Evolutionary conservation across 495 filamentous ascomycete species (phyloP).

Genomic region (Penicillium nucicola): DNA sequence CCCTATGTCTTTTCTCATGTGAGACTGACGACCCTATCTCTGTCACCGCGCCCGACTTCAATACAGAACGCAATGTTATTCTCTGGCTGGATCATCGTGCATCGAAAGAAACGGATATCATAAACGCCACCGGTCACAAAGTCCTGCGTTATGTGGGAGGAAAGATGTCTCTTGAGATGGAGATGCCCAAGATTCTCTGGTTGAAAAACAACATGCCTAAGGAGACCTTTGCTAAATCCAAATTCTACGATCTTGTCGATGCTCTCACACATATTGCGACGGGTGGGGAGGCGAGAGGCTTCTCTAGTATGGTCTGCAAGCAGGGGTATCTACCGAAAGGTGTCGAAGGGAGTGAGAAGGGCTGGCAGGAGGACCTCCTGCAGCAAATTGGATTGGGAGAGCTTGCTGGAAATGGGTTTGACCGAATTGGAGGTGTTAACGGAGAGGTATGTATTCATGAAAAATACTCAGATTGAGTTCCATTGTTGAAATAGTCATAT

Average conservation of each 20-base stretch:
- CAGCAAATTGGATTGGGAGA: background rate
- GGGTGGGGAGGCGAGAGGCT: constrained; percentile 75
- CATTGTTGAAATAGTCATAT: too few species aligned
- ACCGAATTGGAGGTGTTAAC: background rate
- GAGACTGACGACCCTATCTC: constrained; percentile 78
- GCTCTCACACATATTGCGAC: constrained; percentile 86
- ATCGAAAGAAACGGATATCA: constrained; percentile 71
- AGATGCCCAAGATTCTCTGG: constrained; percentile 89
- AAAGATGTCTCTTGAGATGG: constrained; percentile 92
- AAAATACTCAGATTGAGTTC: background rate
- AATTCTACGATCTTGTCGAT: constrained; percentile 85
- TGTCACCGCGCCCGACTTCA: constrained; percentile 73
- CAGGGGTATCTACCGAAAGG: constrained; percentile 85
- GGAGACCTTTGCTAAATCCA: constrained; percentile 74
- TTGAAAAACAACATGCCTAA: constrained; percentile 86
- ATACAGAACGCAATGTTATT: constrained; percentile 75
- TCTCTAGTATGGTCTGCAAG: constrained; percentile 84
- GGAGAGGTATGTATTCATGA: background rate
- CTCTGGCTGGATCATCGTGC: constrained; percentile 85
- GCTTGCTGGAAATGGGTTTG: background rate
- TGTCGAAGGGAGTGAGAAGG: constrained; percentile 85
- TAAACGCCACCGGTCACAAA: constrained; percentile 80
- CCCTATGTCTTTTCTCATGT: constrained; percentile 75
- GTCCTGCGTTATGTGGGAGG: constrained; percentile 84
- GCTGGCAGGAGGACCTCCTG: constrained; percentile 88